Percentiles rank a stretch among this genome's conserved stretches.
Conservation (phyloP, 129 eudicot species). For the Mikania micrantha region DNA sequence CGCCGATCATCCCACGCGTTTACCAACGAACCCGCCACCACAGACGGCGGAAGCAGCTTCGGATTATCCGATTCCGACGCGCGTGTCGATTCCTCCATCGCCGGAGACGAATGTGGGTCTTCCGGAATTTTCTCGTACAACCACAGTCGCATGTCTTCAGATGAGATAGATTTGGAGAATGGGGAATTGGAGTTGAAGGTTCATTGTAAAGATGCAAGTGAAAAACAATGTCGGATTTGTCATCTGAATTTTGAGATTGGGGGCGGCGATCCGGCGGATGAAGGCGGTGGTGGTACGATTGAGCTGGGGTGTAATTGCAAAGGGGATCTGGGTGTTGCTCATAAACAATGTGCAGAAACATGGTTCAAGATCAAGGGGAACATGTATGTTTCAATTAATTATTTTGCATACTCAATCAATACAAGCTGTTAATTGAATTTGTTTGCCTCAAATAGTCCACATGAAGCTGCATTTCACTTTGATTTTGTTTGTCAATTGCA, state of each 20-base stretch:
- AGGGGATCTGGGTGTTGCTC: constrained; percentile 68
- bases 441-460: not conserved
- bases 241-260: constrained; percentile 37
- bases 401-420: not conserved
- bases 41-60: constrained; percentile 42
- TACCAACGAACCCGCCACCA: constrained; percentile 25
- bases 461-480: constrained; percentile 16
- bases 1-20: constrained; percentile 22
- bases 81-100: constrained; percentile 20
- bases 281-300: constrained; percentile 29
- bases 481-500: not conserved
- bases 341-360: constrained; percentile 68
- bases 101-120: constrained; percentile 39
- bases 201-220: constrained; percentile 25
- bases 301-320: constrained; percentile 65
- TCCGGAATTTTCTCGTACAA: constrained; percentile 28
- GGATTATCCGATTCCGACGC: constrained; percentile 43
- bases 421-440: not conserved
- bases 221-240: constrained; percentile 55
- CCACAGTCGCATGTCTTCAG: constrained; percentile 24
- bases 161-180: constrained; percentile 56
- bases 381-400: constrained; percentile 32
- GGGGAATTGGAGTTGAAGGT: constrained; percentile 59
- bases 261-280: constrained; percentile 16
- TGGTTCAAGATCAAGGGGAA: constrained; percentile 67